Evolutionary conservation across 371 early-diverging fungal species (phyloP), one percentile per base, ranked within the genome.

Genomic region (Chytridium lagenaria): DNA sequence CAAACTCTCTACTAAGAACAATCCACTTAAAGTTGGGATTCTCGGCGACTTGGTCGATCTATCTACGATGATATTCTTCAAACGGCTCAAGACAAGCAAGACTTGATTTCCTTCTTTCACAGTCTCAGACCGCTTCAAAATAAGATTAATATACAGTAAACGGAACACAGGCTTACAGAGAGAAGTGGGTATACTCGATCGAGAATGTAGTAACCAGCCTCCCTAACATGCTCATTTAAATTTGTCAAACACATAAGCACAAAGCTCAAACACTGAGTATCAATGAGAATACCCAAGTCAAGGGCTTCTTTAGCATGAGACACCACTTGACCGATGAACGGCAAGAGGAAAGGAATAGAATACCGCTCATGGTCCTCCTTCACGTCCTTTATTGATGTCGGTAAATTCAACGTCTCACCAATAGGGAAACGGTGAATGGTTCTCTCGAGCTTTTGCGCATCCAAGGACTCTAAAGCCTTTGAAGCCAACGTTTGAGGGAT

Each of bases 331-430:
- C 90, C 88, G 77, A 92, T 87, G 19, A 93, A 78, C 0, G 93
- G 92, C 28, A 92, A 73, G 70, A 93, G 85, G 77, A 92, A 94
- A 2, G 83, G 78, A 37, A 88, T 85, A 73, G 93, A 93, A 69
- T 93, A 94, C 15, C 78, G 73, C 7, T 77, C 74, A 12, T 28
- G 22, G n/a, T 30, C 15, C 33, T 10, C n/a, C 30, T 2, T 37
- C 34, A 34, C 12, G 61, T 34, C 65, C 26, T 40, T 40, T 44
- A 44, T 19, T 3, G 7, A 38, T 23, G 16, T 69, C 63, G 30
- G n/a, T 15, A 59, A 52, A 72, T 77, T 78, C 50, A 83, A 36
- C 31, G 75, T 77, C 38, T 75, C 73, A 30, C 84, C 80, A 0
- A 84, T 33, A 23, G 89, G 87, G 65, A 90, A 90, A 70, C 86